Conservation (phyloP, 2,329 filamentous ascomycete genomes). For the Chaetomiaceae sp. region DNA sequence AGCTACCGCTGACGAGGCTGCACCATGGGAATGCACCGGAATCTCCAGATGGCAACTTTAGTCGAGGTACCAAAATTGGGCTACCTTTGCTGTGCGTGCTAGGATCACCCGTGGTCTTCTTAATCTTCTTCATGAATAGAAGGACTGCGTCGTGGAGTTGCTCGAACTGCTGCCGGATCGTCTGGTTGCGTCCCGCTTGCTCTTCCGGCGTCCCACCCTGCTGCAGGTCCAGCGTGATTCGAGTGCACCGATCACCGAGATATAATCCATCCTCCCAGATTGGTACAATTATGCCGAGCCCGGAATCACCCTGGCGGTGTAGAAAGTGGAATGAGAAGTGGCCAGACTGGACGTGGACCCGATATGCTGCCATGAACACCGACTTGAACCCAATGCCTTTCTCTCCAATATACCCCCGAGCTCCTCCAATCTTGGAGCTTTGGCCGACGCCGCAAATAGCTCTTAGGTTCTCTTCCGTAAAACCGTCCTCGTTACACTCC, state of each 20-base stretch:
- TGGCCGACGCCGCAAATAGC: conserved; percentile 44
- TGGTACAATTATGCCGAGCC: conserved; percentile 49
- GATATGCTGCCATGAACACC: conserved; percentile 44
- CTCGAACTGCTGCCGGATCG: conserved; percentile 32
- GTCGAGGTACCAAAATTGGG: too few species aligned
- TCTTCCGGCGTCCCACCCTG: conserved; percentile 24
- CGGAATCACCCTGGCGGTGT: conserved; percentile 37
- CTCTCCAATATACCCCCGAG: conserved; percentile 44
- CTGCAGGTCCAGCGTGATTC: conserved; percentile 38
- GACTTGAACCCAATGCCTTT: conserved; percentile 52
- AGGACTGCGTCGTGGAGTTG: conserved; percentile 38
- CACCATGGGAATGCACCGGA: too few species aligned
- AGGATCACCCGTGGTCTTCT: too few species aligned
- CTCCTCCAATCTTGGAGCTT: conserved; percentile 43
- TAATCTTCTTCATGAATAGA: conserved; percentile 41
- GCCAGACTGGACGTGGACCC: conserved; percentile 43
- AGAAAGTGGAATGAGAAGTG: conserved; percentile 42
- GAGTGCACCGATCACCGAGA: conserved; percentile 27
- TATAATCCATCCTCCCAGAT: conserved; percentile 33
- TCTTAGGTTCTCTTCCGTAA: conserved; percentile 37
- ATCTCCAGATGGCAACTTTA: too few species aligned
- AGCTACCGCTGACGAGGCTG: too few species aligned
- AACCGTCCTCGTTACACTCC: conserved; percentile 50
- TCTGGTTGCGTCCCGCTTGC: conserved; percentile 20
- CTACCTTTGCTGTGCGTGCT: too few species aligned